Evolutionary conservation across 1,139 yeast species (phyloP), one percentile per base, ranked within the genome.

Genomic region (Hyphopichia wangnamkhiaoensis): DNA sequence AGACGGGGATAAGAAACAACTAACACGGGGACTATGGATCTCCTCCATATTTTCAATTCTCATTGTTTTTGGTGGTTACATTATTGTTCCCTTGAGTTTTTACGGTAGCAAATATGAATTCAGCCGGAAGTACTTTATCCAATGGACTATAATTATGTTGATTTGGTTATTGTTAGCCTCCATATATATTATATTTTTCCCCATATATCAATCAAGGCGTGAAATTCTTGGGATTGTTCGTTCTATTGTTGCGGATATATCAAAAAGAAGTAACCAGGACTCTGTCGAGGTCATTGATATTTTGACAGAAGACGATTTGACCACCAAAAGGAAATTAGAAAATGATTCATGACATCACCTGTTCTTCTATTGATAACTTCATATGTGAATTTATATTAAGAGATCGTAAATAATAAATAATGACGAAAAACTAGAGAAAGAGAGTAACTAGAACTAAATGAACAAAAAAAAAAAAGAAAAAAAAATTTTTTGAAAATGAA

Each of bases 81-180:
- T 67, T 4, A 46, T 63, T 10, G 41, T 63, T 9, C 58, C 63
- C 2, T 36, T 51, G 9, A 50, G 59, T 0, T 41, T 58, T 24
- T 61, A 62, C 42, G 70, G 64, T 5, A 46, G 59, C n/a, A 45
- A 54, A n/a, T 56, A 58, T 31, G 61, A 54, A 24, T 56, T 66
- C 35, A 56, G 61, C 31, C 61, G 58, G 42, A 44, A 44, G 25
- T 64, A 58, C 28, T 65, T 67, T 45, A 54, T 53, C 7, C 65
- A 53, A 4, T 59, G 60, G 47, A 56, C 63, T 25, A 44, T 64
- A n/a, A 52, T 66, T 4, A 56, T 61, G 56, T 46, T 60, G 46
- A 60, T 63, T 2, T 59, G 65, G 61, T 43, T 63, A 9, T 31
- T 68, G 16, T 33, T 53, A 7, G 66, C 74, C 3, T 63, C 66